phyloP scores from a whole-genome alignment of 2,329 filamentous ascomycete genomes.

The Pseudocercospora fijiensis region DNA sequence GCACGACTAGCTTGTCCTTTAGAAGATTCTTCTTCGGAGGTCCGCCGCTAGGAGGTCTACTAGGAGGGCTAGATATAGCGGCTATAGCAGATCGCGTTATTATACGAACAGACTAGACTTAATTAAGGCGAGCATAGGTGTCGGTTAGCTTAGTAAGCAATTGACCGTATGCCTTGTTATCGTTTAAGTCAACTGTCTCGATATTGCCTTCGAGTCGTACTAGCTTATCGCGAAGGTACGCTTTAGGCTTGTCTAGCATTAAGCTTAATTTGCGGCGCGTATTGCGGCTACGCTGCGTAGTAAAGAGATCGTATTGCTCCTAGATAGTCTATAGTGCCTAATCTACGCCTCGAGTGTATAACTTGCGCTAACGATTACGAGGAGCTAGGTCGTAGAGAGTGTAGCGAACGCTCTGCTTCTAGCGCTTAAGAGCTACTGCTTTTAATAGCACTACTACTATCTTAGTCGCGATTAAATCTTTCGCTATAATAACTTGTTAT shows the following conservation, averaged over 20 bases:
- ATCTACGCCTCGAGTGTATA: neutral
- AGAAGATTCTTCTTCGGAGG: neutral
- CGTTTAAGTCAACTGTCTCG: neutral
- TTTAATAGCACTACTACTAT: no score
- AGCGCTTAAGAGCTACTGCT: no score
- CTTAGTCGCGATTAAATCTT: no score
- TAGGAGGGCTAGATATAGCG: neutral
- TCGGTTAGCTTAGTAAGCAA: neutral
- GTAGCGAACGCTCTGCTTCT: no score
- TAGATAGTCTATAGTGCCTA: neutral
- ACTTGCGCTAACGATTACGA: neutral
- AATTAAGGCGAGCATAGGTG: neutral
- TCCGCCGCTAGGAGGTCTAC: neutral
- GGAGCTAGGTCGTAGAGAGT: neutral
- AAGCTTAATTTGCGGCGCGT: neutral
- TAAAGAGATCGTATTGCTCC: neutral
- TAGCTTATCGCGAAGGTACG: neutral
- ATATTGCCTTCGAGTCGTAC: neutral
- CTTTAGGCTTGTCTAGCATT: neutral
- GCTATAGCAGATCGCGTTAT: neutral
- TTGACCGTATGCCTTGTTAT: neutral
- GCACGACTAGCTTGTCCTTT: neutral
- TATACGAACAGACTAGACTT: neutral
- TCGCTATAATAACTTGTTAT: no score
- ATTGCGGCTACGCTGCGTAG: neutral